Conservation (phyloP, 805 yeast genomes). For the Starmerella kuoi region DNA sequence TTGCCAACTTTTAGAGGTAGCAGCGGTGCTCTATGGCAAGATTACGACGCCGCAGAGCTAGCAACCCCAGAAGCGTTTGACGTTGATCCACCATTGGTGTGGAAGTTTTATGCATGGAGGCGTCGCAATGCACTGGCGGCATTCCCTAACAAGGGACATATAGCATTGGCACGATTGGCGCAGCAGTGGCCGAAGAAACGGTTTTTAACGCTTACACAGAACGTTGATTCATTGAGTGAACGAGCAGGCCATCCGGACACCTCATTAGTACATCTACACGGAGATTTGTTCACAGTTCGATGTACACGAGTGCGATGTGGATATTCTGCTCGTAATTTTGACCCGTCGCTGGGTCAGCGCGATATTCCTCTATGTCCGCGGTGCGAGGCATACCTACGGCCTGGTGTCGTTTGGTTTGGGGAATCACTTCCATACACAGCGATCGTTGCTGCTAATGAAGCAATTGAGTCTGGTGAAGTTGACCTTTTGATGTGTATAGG, state of each 20-base stretch:
- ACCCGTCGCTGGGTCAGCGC: slow-evolving; percentile 31
- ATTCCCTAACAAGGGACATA: slow-evolving; percentile 62
- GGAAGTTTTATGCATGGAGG: slow-evolving; percentile 76
- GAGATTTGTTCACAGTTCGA: slow-evolving; percentile 56
- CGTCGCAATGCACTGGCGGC: slow-evolving; percentile 54
- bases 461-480: slow-evolving; percentile 43
- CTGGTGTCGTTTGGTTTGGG: slow-evolving; percentile 95
- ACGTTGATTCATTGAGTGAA: slow-evolving; percentile 62
- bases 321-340: slow-evolving; percentile 32
- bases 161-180: slow-evolving; percentile 53
- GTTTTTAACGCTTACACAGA: slow-evolving; percentile 65
- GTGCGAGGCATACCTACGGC: slow-evolving; percentile 58
- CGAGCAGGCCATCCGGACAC: slow-evolving; percentile 50
- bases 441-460: slow-evolving; percentile 59
- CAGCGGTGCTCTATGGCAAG: slow-evolving; percentile 59
- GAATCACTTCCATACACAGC: slow-evolving; percentile 59
- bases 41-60: slow-evolving; percentile 64
- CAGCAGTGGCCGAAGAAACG: slow-evolving; percentile 25
- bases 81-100: slow-evolving; percentile 70
- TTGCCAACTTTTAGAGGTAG: slow-evolving; percentile 60
- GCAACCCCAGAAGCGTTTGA: slow-evolving; percentile 89
- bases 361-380: slow-evolving; percentile 67
- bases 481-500: slow-evolving; percentile 77
- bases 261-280: slow-evolving; percentile 61
- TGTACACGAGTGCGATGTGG: slow-evolving; percentile 71